Percentiles rank a stretch among this genome's conserved stretches.
phyloP scores from a whole-genome alignment of 2,329 filamentous ascomycete species.

The Pseudogymnoascus sp. region DNA sequence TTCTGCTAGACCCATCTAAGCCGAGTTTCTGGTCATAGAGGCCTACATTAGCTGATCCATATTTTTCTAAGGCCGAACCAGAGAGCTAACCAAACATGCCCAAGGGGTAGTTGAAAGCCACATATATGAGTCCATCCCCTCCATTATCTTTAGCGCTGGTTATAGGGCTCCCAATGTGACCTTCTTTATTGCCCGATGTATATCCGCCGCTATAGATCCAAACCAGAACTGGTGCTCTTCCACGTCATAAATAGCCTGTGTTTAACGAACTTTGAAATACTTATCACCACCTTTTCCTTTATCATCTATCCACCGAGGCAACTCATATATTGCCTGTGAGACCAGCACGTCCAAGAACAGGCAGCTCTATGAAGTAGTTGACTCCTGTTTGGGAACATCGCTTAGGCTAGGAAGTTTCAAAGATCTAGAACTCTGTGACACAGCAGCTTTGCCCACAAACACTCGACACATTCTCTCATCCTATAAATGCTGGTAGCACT shows the following conservation, averaged over 20 bases:
- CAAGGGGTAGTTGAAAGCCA: constrained; percentile 30
- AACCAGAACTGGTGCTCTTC: constrained; percentile 35
- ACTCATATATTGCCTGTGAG: constrained; percentile 32
- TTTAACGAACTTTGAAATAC: background rate
- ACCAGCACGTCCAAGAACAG: constrained; percentile 39
- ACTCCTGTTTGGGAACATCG: background rate
- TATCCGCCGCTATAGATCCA: constrained; percentile 46
- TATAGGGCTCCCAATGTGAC: constrained; percentile 33
- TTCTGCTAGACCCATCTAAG: constrained; percentile 48
- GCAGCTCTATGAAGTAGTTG: background rate
- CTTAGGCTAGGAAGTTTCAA: background rate
- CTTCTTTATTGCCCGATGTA: constrained; percentile 31
- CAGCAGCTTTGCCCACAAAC: background rate
- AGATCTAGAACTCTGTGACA: background rate
- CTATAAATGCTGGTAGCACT: background rate
- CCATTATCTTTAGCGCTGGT: constrained; percentile 23
- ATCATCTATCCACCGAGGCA: background rate
- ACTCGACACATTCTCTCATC: background rate
- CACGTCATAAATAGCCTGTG: background rate
- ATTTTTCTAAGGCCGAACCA: constrained; percentile 33
- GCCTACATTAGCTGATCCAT: constrained; percentile 40
- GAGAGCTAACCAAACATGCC: constrained; percentile 30
- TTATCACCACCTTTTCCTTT: background rate
- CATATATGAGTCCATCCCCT: constrained; percentile 29
- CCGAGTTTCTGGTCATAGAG: constrained; percentile 47